phyloP scores from a whole-genome alignment of 78 protist species.

The Dictyostelium intermedium region DNA sequence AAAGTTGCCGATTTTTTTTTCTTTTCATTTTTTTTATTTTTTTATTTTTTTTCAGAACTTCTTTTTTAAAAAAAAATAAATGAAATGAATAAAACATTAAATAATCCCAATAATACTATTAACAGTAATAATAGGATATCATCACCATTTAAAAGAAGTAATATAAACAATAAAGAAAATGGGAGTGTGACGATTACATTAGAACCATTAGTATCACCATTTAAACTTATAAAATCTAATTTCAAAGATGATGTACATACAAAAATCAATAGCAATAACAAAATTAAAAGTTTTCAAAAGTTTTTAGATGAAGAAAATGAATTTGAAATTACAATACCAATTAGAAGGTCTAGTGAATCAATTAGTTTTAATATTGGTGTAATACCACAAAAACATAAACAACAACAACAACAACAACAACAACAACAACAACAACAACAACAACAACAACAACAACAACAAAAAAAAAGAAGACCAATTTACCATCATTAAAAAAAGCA shows the following conservation, averaged over 20 bases:
- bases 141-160: not conserved
- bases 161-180: not conserved
- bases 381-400: not conserved
- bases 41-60: not conserved
- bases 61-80: not conserved
- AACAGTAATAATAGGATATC: not conserved
- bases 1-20: no score
- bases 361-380: not conserved
- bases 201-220: slow-evolving; percentile 2
- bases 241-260: not conserved
- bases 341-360: not conserved
- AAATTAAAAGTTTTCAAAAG: not conserved
- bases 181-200: not conserved
- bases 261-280: not conserved
- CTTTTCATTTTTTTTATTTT: not conserved
- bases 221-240: not conserved
- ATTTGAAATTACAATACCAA: not conserved
- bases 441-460: not conserved
- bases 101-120: no score
- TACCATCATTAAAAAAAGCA: not conserved
- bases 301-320: not conserved
- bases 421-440: not conserved
- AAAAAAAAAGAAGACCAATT: not conserved
- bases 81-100: not conserved
- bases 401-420: not conserved